Percentiles rank a stretch among this genome's conserved stretches.
These are phyloP conservation scores for Clitopilus hobsonii DNA, from an alignment of 768 basidiomycete genomes.

Conservation along the genomic window DNA sequence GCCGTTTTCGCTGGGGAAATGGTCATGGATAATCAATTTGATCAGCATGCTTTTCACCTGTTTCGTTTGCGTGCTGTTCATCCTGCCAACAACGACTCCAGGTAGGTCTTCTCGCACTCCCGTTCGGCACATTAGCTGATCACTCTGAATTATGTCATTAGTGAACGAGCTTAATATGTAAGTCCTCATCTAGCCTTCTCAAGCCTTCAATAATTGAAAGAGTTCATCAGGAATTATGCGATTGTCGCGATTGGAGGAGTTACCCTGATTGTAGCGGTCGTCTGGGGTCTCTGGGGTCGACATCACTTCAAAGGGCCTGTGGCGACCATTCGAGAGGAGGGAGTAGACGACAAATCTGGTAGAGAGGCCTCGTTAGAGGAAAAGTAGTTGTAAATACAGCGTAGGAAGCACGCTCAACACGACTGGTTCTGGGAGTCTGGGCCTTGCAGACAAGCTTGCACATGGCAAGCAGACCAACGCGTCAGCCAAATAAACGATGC, in stretches of 20 bases:
- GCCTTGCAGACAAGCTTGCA: too few relatives aligned
- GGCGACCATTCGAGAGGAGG: constrained; percentile 24
- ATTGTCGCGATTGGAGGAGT: constrained; percentile 48
- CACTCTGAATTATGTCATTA: not conserved
- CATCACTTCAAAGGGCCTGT: constrained; percentile 40
- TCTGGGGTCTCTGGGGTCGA: constrained; percentile 46
- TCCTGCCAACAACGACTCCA: constrained; percentile 51
- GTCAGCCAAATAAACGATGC: constrained; percentile 20
- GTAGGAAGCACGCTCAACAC: too few relatives aligned
- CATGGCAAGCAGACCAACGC: constrained; percentile 1
- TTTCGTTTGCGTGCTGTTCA: constrained; percentile 51
- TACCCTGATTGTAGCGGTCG: constrained; percentile 35
- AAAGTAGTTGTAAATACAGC: not conserved
- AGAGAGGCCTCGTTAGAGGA: not conserved
- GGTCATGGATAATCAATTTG: constrained; percentile 49
- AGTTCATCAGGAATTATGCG: constrained; percentile 55
- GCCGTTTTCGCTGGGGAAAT: constrained; percentile 47
- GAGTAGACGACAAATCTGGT: not conserved
- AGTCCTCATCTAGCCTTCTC: not conserved
- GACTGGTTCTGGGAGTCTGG: too few relatives aligned
- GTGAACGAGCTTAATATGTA: not conserved
- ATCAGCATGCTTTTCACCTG: constrained; percentile 46
- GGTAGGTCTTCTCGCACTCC: constrained; percentile 9
- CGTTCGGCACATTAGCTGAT: not conserved
- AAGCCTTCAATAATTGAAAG: constrained; percentile 16